Evolutionary conservation across 208 protist genomes (phyloP).

Genomic region (Trypanosoma vivax): DNA sequence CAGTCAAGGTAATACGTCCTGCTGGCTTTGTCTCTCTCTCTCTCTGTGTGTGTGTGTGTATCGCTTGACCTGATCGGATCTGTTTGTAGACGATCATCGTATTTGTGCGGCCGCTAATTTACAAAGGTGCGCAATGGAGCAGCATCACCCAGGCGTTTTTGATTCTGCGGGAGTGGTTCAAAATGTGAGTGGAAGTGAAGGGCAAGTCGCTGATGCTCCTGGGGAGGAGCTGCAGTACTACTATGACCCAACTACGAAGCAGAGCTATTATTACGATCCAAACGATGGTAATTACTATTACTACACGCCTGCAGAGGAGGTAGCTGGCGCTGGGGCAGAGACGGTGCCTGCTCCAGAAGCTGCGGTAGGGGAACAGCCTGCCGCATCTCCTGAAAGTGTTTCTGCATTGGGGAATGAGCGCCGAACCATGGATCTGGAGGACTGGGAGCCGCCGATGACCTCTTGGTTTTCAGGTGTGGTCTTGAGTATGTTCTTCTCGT

Average conservation of each 20-base stretch:
- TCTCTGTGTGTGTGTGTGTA: too few relatives aligned
- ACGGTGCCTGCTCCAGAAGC: conserved; percentile 43
- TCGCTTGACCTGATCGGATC: too few relatives aligned
- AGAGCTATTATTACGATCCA: conserved; percentile 37
- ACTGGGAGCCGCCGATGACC: conserved; percentile 61
- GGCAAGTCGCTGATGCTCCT: neutral
- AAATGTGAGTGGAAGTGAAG: neutral
- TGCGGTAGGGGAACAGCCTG: conserved; percentile 14
- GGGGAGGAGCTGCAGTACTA: conserved; percentile 15
- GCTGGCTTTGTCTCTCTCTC: too few relatives aligned
- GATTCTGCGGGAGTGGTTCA: too few relatives aligned
- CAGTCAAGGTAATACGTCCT: too few relatives aligned
- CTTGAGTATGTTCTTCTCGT: conserved; percentile 71
- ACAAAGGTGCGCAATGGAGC: too few relatives aligned
- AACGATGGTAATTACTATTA: conserved; percentile 59
- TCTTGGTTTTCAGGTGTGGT: conserved; percentile 73
- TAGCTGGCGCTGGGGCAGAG: conserved; percentile 52
- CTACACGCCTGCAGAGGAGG: conserved; percentile 36
- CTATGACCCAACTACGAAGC: too few relatives aligned
- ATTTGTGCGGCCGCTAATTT: too few relatives aligned
- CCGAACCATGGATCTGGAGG: conserved; percentile 64
- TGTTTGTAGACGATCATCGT: too few relatives aligned
- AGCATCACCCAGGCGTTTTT: too few relatives aligned
- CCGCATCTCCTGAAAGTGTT: conserved; percentile 16
- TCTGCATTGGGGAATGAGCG: conserved; percentile 36